Base-by-base conservation (phyloP, 176 grass and related monocot genomes). In the Poa pratensis region DNA sequence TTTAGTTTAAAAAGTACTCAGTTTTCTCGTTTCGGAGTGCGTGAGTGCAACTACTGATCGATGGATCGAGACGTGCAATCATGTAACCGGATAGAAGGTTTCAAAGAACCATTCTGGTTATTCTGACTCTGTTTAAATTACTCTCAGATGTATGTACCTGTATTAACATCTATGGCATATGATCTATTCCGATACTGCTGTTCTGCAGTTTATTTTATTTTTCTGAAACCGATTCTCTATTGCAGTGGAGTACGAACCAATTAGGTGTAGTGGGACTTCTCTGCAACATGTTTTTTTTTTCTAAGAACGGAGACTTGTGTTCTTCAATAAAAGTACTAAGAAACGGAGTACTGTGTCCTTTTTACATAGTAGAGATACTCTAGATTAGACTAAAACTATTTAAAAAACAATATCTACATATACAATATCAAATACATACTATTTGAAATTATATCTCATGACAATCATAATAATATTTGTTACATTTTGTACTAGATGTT, bases 41-140 rank as follows among this genome's bases (percentile, higher is more conserved):
- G 5, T 64, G 62, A 65, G 62, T 17, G 15, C 62, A 34, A 8
- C 62, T 18, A 32, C 28, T 13, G 28, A 65, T 60, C 20, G 9
- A 24, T 65, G 5, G 62, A n/a, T n/a, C n/a, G n/a, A n/a, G n/a
- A 65, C 62, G 62, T 65, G 62, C 62, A 65, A 62, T 62, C 59
- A 58, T 8, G 6, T 9, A 48, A 0, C 45, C 45, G 2, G 2
- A 13, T 14, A 12, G 42, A 48, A 13, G 12, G 45, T 3, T 53
- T 55, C 53, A 55, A 55, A 55, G 5, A 20, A 55, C 1, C 18
- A 24, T 59, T 59, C n/a, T 1, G 11, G 9, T 24, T 60, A 24
- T 24, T n/a, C 10, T 23, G 55, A 10, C 20, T 58, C 20, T 58
- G 20, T 10, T 58, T 22, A 58, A 58, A 22, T 22, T 58, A n/a